Base-by-base conservation (phyloP, 192 early-diverging fungal genomes). In the Backusella morwellensis region DNA sequence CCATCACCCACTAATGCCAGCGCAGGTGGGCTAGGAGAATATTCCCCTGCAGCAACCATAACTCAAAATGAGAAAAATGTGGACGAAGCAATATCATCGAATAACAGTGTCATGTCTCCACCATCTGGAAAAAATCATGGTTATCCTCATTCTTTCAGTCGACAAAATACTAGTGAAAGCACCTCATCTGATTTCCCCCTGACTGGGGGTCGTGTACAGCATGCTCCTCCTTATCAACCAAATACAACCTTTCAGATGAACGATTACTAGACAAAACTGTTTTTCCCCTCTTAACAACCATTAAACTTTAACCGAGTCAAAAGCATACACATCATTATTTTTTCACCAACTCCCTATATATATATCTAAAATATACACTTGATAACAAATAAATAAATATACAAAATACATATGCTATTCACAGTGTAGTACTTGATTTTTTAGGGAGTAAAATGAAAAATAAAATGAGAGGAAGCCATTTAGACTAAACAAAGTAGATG, bases 1-100 rank as follows among this genome's bases (percentile, higher is more conserved):
- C 23, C 56, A 12, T 26, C 56, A 63, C 12, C 11, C 8, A 11
- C 56, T 29, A 63, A 23, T 9, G 26, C 11, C 9, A 12, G 56
- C 11, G 56, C 56, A 12, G 56, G 56, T 26, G 11, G 56, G 11
- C 23, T 63, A 63, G 56, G 56, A 63, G 56, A 11, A 29, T 63
- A 63, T 63, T 23, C 56, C 56, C 56, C 23, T 63, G 56, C 56
- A 29, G 56, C 11, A 29, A 29, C 21, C 56, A 63, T 50, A 50
- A 50, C 56, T 29, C 56, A 63, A 63, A 63, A 63, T 14, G 56
- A 63, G 56, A 63, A 63, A 63, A 63, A 63, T 63, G 56, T 63
- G 26, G 56, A 63, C n/a, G 56, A 63, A 26, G 56, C 56, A 2
- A 63, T 63, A 23, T 63, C 56, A 63, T 63, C 56, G 12, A 63